Evolutionary conservation across 495 filamentous ascomycete species (phyloP), one percentile per base, ranked within the genome.

Genomic region (Hypomontagnella monticulosa): DNA sequence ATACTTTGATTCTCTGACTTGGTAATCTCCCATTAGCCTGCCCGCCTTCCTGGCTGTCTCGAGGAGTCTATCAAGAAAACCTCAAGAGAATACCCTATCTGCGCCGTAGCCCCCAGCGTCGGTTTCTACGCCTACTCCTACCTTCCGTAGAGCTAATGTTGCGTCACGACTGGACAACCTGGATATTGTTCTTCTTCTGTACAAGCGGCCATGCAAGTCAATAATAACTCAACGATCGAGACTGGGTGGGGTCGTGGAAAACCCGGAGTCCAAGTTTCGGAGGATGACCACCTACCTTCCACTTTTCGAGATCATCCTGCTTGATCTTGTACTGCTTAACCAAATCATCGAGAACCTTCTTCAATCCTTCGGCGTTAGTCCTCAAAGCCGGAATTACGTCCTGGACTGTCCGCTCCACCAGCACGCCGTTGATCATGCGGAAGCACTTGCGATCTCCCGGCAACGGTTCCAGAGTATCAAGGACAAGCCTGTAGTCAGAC

Each of bases 181-280:
- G 94, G 56, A 99, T 87, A 72, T 97, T 97, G 80, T 99, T 97
- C 88, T 97, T 97, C 76, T 97, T 97, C 95, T 98, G 51, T 48
- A 73, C 71, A 71, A 7, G 54, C 27, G 51, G 67, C 4, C 48
- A 30, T 51, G 51, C 65, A 76, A 75, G 62, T 58, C 30, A 40
- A 63, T 30, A 40, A 63, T 36, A 37, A 44, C 44, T 47, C 46
- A 40, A 54, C 40, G 40, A 55, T 69, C 42, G 37, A 66, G 20
- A 37, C 19, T 19, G 47, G 53, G 68, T 33, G 38, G 62, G 44
- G 48, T 32, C 51, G 40, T 56, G 40, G n/a, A n/a, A 43, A 50
- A 42, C 14, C 38, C 20, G 47, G 38, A 27, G 9, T 66, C 56
- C 57, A 66, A 59, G 51, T 58, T 55, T 48, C 38, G 34, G 41